Base-by-base conservation (phyloP, 495 filamentous ascomycete genomes). In the Parathielavia appendiculata region DNA sequence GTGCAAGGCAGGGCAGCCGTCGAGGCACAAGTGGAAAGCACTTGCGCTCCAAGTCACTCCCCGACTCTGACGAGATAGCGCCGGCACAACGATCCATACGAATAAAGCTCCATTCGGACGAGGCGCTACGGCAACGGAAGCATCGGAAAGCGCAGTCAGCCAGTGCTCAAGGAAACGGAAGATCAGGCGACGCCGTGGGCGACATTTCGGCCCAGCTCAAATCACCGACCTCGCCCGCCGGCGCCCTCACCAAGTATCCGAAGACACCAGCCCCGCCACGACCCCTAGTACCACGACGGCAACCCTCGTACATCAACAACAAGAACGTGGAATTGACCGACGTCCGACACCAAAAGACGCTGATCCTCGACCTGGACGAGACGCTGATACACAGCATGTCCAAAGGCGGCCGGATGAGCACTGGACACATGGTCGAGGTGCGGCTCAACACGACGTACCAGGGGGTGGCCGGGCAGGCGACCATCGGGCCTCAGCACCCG, bases 351-450 rank as follows among this genome's bases (percentile, higher is more conserved):
- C 86, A 92, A 68, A 98, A 98, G 74, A 97, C 93, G 2, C 72
- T 98, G 57, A 92, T 98, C 63, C 79, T 98, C 30, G 93, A 98
- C 69, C 82, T 98, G 16, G 93, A 98, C 70, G 93, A 98, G 68
- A 98, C 93, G 0, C 76, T 98, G 52, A 97, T 98, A 66, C 93
- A 98, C 75, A 96, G 91, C 69, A 86, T 97, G 74, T 90, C 92
- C 46, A 97, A 96, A 70, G 93, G 93, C 30, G 92, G 92, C 38
- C 83, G 91, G 41, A 97, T 96, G 91, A 89, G 86, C 63, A 92
- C 89, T 26, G 93, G 93, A 22, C 95, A 98, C 73, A 97, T 97
- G 93, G 92, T 98, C 35, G 93, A 98, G 75, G 93, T 98, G 63
- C 93, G 92, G 66, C 81, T 97, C 49, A 83, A 86, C 64, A 81